Base-by-base conservation (phyloP, 768 basidiomycete species). In the Calocybe indica region DNA sequence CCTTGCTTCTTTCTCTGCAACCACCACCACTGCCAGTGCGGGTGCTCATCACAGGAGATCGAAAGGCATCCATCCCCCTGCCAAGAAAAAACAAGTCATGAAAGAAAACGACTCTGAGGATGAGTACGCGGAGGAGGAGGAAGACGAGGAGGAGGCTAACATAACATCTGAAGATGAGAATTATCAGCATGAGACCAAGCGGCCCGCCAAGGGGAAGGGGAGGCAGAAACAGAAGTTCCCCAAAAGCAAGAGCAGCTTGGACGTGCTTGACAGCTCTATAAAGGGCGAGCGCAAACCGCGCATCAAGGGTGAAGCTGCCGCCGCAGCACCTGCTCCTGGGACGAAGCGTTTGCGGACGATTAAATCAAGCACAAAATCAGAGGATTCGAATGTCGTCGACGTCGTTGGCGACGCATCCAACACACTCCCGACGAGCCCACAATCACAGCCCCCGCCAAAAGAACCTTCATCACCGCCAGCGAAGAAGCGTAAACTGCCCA, bases 401-500 rank as follows among this genome's bases (percentile, higher is more conserved):
- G 71, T 67, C 35, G 43, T 43, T 14, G 56, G 52, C 32, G 48
- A 48, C 13, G 49, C 49, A 33, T 42, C 46, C n/a, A 47, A 51
- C 14, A 7, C 30, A 44, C 36, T 22, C 33, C 31, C 28, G 35
- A 49, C 43, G 40, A 36, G 28, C 28, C 37, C 37, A 15, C 42
- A 22, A n/a, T 37, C 30, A 11, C 35, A 13, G 14, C 42, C 37
- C 31, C n/a, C 33, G 10, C 51, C 52, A 36, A 67, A 67, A 32
- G 69, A 69, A 8, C 57, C 62, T 22, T 60, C 68, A 9, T 57
- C 66, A 49, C 58, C n/a, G 49, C 55, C 58, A 48, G 40, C 57
- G 5, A 65, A 63, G 47, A 63, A 60, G 37, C 75, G 70, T 35
- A 87, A 85, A 58, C 69, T 83, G 14, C 82, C 83, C 0, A 65